Conservation (phyloP, 495 filamentous ascomycete genomes). For the Neurospora sp. region DNA sequence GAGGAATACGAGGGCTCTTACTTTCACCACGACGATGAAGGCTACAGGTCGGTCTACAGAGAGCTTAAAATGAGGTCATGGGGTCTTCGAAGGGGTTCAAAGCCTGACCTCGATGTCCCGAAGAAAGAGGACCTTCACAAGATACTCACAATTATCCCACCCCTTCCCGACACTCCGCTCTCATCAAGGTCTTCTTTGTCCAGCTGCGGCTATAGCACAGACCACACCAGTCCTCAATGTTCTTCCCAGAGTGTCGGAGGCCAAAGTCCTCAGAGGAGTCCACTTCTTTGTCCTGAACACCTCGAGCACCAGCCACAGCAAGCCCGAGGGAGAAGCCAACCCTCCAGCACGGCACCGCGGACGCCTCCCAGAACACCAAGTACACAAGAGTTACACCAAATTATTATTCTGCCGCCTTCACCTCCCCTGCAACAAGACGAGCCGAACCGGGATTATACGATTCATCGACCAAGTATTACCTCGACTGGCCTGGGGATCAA, state of each 20-base stretch:
- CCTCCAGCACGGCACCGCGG: background rate
- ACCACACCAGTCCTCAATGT: slow-evolving; percentile 11
- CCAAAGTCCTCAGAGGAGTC: slow-evolving; percentile 17
- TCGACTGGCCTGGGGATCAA: background rate
- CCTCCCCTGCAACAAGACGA: slow-evolving; percentile 7
- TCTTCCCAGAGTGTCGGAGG: slow-evolving; percentile 13
- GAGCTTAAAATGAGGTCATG: slow-evolving; percentile 19
- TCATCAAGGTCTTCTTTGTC: slow-evolving; percentile 40
- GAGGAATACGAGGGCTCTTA: slow-evolving; percentile 24
- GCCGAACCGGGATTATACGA: background rate
- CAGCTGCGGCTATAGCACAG: slow-evolving; percentile 26
- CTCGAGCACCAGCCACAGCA: slow-evolving; percentile 8
- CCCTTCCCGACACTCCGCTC: slow-evolving; percentile 34
- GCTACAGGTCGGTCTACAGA: slow-evolving; percentile 10
- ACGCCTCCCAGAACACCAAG: background rate
- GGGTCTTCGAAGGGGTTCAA: slow-evolving; percentile 20
- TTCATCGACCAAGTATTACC: background rate
- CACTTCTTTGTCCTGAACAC: slow-evolving; percentile 17
- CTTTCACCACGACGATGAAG: slow-evolving; percentile 19
- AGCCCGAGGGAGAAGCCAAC: slow-evolving; percentile 6
- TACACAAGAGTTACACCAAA: background rate
- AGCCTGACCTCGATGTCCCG: slow-evolving; percentile 29
- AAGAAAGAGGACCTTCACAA: slow-evolving; percentile 32
- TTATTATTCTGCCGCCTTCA: slow-evolving; percentile 6
- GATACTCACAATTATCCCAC: slow-evolving; percentile 25